Evolutionary conservation across 257 asterid genomes (phyloP), one percentile per base, ranked within the genome.

Genomic region (Echium plantagineum): DNA sequence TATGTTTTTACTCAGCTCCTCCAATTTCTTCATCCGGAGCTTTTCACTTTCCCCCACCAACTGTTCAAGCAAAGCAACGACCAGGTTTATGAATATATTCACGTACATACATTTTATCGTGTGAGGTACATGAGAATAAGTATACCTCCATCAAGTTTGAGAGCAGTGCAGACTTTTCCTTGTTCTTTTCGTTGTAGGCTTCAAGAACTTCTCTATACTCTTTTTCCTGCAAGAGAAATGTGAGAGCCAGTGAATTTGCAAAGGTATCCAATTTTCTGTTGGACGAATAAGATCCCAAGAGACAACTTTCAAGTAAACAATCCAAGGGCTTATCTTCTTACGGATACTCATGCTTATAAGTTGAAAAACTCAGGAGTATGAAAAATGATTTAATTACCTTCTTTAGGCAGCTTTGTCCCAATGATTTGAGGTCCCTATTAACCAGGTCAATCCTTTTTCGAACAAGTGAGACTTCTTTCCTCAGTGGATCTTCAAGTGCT

Each of bases 21-120:
- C 96, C 76, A 90, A 72, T 66, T 86, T 90, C 86, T 81, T 90
- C 86, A 90, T 53, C 66, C 96, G 80, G 61, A 78, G 20, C 64
- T 77, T 90, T 75, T 90, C 97, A 64, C 97, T 90, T 72, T 90
- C 95, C 52, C 76, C 70, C 57, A 90, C 89, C 81, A 86, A 73
- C 97, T 89, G 90, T 6, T 62, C 53, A 68, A 65, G 32, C n/a
- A n/a, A n/a, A n/a, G n/a, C n/a, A 12, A 42, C 49, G 10, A 42
- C 1, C 13, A 10, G 2, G 49, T 42, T 12, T 3, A 10, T 42
- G 49, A 42, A 42, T 42, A 10, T 42, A 42, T 13, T 12, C 10
- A 15, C 49, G 12, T 38, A 10, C 48, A 38, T 38, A 38, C 9
- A 38, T 8, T 10, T 38, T 38, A 7, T 38, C 48, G 2, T 31